Evolutionary conservation across 345 rosid genomes (phyloP).

Genomic region (Acer campestre): DNA sequence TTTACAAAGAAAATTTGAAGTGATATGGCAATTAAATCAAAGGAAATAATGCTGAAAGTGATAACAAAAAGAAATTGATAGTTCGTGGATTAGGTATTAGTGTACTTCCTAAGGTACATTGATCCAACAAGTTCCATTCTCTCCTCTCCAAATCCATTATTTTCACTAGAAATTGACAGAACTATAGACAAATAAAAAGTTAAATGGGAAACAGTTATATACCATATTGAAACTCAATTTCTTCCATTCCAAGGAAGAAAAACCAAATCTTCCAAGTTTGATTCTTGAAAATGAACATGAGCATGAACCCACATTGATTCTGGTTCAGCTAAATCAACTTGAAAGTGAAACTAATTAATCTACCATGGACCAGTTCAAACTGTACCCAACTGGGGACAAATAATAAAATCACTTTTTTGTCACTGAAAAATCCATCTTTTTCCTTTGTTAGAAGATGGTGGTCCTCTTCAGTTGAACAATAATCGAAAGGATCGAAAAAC

Average conservation of each 20-base stretch:
- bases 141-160: not conserved
- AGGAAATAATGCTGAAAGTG: not conserved
- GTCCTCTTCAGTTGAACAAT: not conserved
- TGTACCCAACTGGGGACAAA: not conserved
- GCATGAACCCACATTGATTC: not conserved
- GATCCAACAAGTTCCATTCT: not conserved
- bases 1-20: too few relatives aligned
- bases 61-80: too few relatives aligned
- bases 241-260: not conserved
- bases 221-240: not conserved
- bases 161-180: not conserved
- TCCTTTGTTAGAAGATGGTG: not conserved
- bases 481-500: too few relatives aligned
- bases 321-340: not conserved
- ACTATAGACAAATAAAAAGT: not conserved
- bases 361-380: constrained; percentile 4
- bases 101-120: constrained; percentile 3
- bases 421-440: not conserved
- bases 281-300: not conserved
- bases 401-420: too few relatives aligned
- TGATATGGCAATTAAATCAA: not conserved
- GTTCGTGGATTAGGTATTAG: not conserved
- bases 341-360: constrained; percentile 28
- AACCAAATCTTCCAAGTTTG: not conserved
- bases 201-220: not conserved